phyloP scores from a whole-genome alignment of 2,329 filamentous ascomycete genomes.

The Colletotrichum tabaci region DNA sequence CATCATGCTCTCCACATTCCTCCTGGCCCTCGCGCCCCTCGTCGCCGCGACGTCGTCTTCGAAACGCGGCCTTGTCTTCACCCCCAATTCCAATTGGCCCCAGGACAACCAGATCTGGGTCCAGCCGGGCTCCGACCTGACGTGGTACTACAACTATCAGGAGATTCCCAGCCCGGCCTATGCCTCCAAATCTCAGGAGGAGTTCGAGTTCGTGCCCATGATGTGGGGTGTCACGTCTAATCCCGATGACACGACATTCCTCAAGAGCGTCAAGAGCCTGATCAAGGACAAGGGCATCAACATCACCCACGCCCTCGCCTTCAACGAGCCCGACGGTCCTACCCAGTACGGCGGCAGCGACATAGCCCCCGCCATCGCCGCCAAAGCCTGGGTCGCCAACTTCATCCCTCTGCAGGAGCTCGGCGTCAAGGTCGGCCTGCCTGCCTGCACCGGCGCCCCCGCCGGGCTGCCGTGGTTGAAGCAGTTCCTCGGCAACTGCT shows the following conservation, averaged over 20 bases:
- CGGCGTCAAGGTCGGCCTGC: conserved; percentile 79
- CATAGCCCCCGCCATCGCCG: conserved; percentile 72
- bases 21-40: conserved; percentile 45
- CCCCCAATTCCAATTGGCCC: conserved; percentile 68
- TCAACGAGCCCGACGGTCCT: conserved; percentile 83
- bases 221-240: conserved; percentile 75
- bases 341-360: conserved; percentile 72
- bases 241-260: conserved; percentile 71
- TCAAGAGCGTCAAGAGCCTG: conserved; percentile 69
- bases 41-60: conserved; percentile 56
- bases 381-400: conserved; percentile 78
- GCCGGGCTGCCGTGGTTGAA: conserved; percentile 77
- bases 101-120: conserved; percentile 78
- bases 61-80: conserved; percentile 83
- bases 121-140: conserved; percentile 69
- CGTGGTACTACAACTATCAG: conserved; percentile 90
- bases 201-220: conserved; percentile 85
- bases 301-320: conserved; percentile 78
- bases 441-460: conserved; percentile 75
- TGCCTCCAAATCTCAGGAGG: conserved; percentile 61
- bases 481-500: conserved; percentile 65
- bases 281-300: conserved; percentile 67
- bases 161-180: conserved; percentile 69
- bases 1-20: conserved; percentile 40
- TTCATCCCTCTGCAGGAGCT: conserved; percentile 77